Base-by-base conservation (phyloP, 225 moss, liverwort and hornwort genomes). In the Sphagnum contortum region DNA sequence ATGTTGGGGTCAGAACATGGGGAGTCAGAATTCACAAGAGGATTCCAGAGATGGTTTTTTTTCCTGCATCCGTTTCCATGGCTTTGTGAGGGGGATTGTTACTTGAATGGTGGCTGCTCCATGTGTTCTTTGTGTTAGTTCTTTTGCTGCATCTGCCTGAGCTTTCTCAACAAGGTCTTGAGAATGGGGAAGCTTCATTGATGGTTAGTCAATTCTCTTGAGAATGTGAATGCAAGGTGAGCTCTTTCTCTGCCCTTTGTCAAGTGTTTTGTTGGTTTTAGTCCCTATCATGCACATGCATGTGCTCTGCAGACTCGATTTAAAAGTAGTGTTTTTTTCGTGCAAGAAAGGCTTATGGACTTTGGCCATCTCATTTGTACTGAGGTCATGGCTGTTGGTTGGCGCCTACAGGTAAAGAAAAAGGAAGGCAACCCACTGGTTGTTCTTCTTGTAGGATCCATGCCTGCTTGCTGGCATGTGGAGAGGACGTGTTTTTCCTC, bases 141-240 rank as follows among this genome's bases (percentile, higher is more conserved):
- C 64, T 48, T 45, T 65, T 44, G 64, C 50, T 65, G 65, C 65
- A 65, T 49, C 52, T 61, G n/a, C 65, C 52, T 45, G 49, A 14
- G 55, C 45, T 45, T 65, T 29, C 29, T 29, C 29, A 29, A 29
- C 29, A 54, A 44, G 65, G 51, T 65, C 51, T 51, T 6, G 44
- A 45, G 13, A 65, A 65, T 50, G 53, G 64, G 64, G 52, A 45
- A 6, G 64, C 64, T 64, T 44, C 58, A 58, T 58, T 14, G 83
- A 75, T 77, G 75, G 80, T 84, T 80, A 80, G 61, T 61, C 61
- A 61, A 75, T 29, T 29, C 29, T 80, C 77, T 66, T 77, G 80
- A 77, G 77, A 75, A 74, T 84, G 77, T 80, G 80, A 72, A 84
- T 77, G 80, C 74, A 73, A 84, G 83, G 83, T 80, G 65, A 80